A percentile compares a stretch with the other conserved stretches of the same genome.
Conservation (phyloP, 257 asterid species). For the Henckelia pumila region DNA sequence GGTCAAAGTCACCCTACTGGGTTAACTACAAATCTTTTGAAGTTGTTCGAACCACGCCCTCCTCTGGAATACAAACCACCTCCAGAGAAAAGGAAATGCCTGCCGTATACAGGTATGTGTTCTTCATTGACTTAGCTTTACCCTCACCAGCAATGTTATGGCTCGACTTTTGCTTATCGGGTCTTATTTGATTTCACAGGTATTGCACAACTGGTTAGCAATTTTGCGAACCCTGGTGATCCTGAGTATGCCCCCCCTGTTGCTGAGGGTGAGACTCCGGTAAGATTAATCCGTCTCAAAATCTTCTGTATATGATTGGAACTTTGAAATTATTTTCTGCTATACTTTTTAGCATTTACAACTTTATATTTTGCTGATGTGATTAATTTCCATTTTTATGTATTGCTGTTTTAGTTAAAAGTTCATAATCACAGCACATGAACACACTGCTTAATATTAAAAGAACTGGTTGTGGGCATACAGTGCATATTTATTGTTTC, state of each 20-base stretch:
- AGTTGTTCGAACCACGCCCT: slow-evolving; percentile 90
- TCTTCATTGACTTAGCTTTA: background rate
- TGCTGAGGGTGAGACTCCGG: slow-evolving; percentile 86
- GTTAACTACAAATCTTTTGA: slow-evolving; percentile 74
- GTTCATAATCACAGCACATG: background rate
- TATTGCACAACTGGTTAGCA: slow-evolving; percentile 69
- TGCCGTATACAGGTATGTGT: slow-evolving; percentile 40
- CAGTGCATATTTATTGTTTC: background rate
- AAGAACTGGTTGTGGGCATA: background rate
- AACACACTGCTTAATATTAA: background rate
- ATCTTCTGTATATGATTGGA: background rate
- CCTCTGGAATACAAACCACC: slow-evolving; percentile 94
- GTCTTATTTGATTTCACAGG: slow-evolving; percentile 39
- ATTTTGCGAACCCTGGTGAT: slow-evolving; percentile 84
- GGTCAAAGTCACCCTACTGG: slow-evolving; percentile 99
- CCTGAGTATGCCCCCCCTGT: slow-evolving; percentile 85
- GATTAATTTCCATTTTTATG: too few relatives aligned
- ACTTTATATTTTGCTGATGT: background rate
- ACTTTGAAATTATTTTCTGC: background rate
- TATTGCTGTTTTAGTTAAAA: too few relatives aligned
- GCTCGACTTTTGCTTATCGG: background rate
- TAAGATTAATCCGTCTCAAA: slow-evolving; percentile 35
- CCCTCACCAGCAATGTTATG: background rate
- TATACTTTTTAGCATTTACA: background rate
- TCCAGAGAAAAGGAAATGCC: slow-evolving; percentile 93